Percentiles rank a stretch among this genome's conserved stretches.
Conservation (phyloP, 192 early-diverging fungal genomes). For the Linnemannia exigua region DNA sequence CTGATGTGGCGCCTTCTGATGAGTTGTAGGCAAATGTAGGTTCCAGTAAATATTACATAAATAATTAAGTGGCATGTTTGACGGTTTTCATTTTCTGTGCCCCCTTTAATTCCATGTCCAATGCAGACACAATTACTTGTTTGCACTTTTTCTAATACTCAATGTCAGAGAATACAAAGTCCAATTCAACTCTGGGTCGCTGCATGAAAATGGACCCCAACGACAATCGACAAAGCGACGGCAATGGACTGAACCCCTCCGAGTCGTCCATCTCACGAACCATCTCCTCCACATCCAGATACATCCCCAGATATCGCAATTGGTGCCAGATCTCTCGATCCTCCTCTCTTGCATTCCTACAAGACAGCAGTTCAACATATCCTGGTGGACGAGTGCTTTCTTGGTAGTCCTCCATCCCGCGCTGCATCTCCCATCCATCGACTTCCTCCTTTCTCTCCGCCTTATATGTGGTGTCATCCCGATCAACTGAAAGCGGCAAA, state of each 20-base stretch:
- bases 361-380: not conserved
- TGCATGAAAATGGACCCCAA: not conserved
- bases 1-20: too few relatives aligned
- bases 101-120: too few relatives aligned
- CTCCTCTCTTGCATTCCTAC: not conserved
- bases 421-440: not conserved
- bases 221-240: not conserved
- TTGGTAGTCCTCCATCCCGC: not conserved
- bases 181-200: not conserved
- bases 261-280: not conserved
- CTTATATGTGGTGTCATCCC: not conserved
- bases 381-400: not conserved
- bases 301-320: not conserved
- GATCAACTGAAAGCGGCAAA: too few relatives aligned
- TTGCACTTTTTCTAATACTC: too few relatives aligned
- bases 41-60: too few relatives aligned
- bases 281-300: not conserved
- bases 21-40: too few relatives aligned
- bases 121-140: too few relatives aligned
- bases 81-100: too few relatives aligned
- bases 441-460: not conserved
- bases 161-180: not conserved
- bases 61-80: too few relatives aligned
- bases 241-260: not conserved
- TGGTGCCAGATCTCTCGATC: not conserved